phyloP scores from a whole-genome alignment of 2,329 filamentous ascomycete genomes.

The Neofusicoccum ribis region DNA sequence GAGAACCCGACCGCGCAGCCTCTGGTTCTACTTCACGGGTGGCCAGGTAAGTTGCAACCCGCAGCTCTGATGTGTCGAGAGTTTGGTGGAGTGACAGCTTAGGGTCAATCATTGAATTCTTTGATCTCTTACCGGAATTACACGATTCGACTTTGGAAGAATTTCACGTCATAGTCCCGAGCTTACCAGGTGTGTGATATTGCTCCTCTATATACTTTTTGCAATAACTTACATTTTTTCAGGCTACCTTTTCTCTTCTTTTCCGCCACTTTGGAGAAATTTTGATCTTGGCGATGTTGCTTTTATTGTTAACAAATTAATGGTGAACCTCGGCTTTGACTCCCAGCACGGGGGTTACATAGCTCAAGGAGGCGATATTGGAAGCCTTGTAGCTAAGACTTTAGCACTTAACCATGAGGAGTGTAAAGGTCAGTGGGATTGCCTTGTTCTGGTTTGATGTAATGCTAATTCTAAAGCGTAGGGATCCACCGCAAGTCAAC shows the following conservation, averaged over 20 bases:
- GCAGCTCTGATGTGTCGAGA: too few species aligned
- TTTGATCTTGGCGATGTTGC: constrained; percentile 44
- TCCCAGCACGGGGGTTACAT: constrained; percentile 46
- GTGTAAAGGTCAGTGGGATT: constrained; percentile 47
- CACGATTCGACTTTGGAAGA: background rate
- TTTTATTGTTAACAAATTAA: constrained; percentile 53
- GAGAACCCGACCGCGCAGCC: constrained; percentile 53
- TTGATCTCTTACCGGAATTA: background rate
- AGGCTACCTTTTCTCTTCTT: background rate
- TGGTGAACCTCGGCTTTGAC: constrained; percentile 56
- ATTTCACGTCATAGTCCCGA: background rate
- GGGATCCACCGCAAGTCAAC: background rate
- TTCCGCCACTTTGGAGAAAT: constrained; percentile 45
- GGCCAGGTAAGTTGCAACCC: constrained; percentile 40
- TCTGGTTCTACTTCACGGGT: constrained; percentile 57
- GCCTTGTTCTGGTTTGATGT: background rate
- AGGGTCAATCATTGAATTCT: background rate
- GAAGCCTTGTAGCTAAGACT: constrained; percentile 45
- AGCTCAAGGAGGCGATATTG: constrained; percentile 60
- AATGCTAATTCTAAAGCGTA: background rate
- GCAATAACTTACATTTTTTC: background rate
- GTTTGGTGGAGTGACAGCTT: background rate
- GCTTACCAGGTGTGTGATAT: background rate
- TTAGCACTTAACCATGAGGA: constrained; percentile 43
- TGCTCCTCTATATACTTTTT: background rate